Conservation (phyloP, 257 asterid genomes). For the Plectranthus barbatus region DNA sequence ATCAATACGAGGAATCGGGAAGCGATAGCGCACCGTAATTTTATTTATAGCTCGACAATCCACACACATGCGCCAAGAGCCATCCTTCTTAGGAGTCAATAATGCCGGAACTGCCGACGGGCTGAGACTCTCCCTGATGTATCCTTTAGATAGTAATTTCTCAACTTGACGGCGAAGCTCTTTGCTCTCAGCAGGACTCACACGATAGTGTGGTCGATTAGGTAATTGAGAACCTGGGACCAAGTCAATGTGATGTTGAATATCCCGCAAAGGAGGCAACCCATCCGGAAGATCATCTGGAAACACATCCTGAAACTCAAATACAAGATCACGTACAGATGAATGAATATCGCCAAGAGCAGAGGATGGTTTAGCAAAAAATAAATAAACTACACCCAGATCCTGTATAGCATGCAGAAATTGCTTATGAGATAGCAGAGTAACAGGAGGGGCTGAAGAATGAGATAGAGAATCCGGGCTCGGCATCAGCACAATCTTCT, state of each 20-base stretch:
- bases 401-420: background rate
- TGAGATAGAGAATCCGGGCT: background rate
- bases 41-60: no score
- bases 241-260: no score
- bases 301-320: no score
- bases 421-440: background rate
- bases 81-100: background rate
- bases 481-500: background rate
- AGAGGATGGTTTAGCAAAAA: background rate
- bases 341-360: accelerated
- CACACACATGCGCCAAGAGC: no score
- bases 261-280: no score
- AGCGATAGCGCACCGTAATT: no score
- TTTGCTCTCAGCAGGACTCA: no score
- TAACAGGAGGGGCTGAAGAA: background rate
- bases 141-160: background rate
- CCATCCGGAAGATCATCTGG: no score
- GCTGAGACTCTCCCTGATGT: background rate
- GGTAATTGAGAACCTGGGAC: no score
- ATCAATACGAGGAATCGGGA: no score
- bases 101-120: background rate
- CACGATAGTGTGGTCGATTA: no score
- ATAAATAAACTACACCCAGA: background rate
- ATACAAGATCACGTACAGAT: no score
- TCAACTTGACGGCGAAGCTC: background rate